Conservation (phyloP, 257 asterid genomes). For the Primulina huaijiensis region DNA sequence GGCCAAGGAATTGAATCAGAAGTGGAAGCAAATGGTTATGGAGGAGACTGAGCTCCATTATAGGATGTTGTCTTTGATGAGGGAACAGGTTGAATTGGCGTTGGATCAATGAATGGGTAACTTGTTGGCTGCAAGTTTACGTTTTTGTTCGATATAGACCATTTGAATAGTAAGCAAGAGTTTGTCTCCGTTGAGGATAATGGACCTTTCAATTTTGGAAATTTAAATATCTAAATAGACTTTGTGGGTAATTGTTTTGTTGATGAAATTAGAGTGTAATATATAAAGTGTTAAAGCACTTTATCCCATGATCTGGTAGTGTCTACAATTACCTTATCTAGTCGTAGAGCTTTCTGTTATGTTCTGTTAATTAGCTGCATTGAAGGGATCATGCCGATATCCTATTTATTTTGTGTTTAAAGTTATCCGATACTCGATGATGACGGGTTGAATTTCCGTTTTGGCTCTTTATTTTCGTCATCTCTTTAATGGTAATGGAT, state of each 20-base stretch:
- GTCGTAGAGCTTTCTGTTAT: background rate
- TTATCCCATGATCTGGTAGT: background rate
- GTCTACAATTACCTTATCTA: background rate
- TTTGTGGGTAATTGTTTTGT: background rate
- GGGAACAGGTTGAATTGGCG: slow-evolving; percentile 37
- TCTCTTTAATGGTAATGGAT: background rate
- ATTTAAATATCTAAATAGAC: background rate
- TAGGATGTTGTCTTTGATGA: slow-evolving; percentile 39
- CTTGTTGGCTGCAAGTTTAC: slow-evolving; percentile 12
- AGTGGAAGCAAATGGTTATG: slow-evolving; percentile 51
- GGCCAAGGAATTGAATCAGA: slow-evolving; percentile 51
- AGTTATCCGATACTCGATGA: background rate
- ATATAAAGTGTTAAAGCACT: background rate
- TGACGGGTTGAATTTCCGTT: background rate
- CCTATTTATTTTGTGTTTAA: background rate
- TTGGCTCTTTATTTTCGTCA: background rate
- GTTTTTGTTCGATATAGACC: background rate
- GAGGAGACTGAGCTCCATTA: slow-evolving; percentile 37
- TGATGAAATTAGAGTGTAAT: slow-evolving; percentile 2
- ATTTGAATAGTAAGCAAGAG: background rate
- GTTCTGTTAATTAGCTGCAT: background rate
- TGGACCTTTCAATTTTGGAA: background rate
- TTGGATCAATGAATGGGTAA: slow-evolving; percentile 25
- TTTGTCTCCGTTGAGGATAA: background rate
- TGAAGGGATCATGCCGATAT: background rate